These are phyloP conservation scores for Moniliella sp. DNA, from an alignment of 1,284 basidiomycete genomes.

Conservation along the genomic window DNA sequence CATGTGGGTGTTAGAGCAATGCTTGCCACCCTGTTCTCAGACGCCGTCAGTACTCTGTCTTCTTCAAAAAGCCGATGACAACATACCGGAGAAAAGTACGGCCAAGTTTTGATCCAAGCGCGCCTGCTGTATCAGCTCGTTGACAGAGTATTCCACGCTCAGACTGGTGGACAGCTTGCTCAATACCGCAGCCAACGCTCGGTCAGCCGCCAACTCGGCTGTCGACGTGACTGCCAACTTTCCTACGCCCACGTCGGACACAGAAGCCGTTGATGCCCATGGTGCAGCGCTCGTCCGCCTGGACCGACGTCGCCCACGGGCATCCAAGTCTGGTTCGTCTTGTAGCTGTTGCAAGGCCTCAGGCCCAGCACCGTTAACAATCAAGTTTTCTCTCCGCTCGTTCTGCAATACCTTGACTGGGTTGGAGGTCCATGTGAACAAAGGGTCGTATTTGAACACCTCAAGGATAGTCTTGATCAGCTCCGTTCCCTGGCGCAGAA, in stretches of 20 bases:
- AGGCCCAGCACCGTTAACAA: too few relatives aligned
- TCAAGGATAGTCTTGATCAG: conserved; percentile 83
- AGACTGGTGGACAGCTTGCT: conserved; percentile 58
- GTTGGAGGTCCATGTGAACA: conserved; percentile 89
- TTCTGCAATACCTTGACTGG: too few relatives aligned
- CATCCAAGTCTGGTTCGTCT: conserved; percentile 16
- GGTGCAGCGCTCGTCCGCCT: conserved; percentile 1
- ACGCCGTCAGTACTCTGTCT: too few relatives aligned
- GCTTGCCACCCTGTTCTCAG: too few relatives aligned
- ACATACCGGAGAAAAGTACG: conserved; percentile 44
- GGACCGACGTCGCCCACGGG: conserved; percentile 9
- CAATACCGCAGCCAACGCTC: conserved; percentile 43
- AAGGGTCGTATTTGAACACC: conserved; percentile 86
- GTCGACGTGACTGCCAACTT: conserved; percentile 24
- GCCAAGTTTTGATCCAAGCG: conserved; percentile 56
- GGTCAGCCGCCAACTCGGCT: conserved; percentile 67
- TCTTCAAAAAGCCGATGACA: too few relatives aligned
- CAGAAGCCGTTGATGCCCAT: neutral
- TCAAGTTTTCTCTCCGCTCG: too few relatives aligned
- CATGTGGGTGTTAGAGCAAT: neutral
- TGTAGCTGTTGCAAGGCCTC: too few relatives aligned
- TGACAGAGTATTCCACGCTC: conserved; percentile 78
- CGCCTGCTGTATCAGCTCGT: conserved; percentile 73
- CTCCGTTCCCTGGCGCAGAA: conserved; percentile 60
- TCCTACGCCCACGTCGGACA: neutral